A percentile compares a stretch with the other conserved stretches of the same genome.
phyloP scores from a whole-genome alignment of 75 land plant species.

The Pinus taeda region DNA sequence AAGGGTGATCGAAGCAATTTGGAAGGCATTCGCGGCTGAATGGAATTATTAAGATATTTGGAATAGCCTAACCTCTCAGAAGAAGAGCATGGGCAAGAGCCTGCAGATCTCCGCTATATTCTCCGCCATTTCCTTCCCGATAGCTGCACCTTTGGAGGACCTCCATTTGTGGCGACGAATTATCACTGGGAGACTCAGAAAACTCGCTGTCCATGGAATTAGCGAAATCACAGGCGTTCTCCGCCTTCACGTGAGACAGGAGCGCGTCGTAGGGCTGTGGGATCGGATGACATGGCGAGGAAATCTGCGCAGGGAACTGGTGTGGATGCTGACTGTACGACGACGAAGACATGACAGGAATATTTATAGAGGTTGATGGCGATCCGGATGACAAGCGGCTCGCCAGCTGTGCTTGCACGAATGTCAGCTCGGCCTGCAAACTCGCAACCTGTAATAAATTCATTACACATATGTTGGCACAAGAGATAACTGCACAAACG shows the following conservation, averaged over 20 bases:
- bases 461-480: no score
- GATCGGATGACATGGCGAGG: conserved; percentile 4
- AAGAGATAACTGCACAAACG: no score
- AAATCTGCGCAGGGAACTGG: no score
- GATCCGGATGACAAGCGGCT: conserved; percentile 16
- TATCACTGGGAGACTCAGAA: background rate
- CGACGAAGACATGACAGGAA: background rate
- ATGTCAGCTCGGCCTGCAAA: conserved; percentile 84
- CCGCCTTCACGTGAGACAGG: no score
- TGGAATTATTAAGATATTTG: no score
- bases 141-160: background rate
- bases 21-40: no score
- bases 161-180: background rate
- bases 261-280: no score
- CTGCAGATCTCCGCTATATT: conserved; percentile 2
- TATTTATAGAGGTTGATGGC: no score
- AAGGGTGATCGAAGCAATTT: no score
- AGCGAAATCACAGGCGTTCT: no score
- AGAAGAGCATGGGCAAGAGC: conserved; percentile 5
- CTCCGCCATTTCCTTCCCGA: background rate
- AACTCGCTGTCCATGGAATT: background rate
- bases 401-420: conserved; percentile 53
- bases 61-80: background rate
- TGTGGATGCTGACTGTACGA: background rate
- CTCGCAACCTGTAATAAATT: conserved; percentile 61